Conservation (phyloP, 768 basidiomycete genomes). For the Guyanaporus albipodus region DNA sequence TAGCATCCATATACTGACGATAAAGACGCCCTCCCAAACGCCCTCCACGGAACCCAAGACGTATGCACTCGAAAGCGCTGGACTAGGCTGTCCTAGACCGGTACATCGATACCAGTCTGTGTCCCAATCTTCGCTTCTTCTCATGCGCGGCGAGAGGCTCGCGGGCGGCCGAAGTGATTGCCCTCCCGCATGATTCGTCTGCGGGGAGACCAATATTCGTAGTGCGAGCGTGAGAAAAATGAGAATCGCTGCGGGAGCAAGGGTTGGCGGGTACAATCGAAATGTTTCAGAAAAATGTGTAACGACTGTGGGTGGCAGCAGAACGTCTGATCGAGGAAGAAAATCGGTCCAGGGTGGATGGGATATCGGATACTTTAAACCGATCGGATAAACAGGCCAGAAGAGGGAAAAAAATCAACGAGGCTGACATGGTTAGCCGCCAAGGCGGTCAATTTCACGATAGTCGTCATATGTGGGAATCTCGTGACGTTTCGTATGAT, state of each 20-base stretch:
- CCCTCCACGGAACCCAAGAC: conserved; percentile 69
- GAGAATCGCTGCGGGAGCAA: conserved; percentile 70
- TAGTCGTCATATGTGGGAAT: conserved; percentile 44
- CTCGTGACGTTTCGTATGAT: conserved; percentile 38
- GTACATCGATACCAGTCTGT: conserved; percentile 64
- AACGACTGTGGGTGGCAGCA: conserved; percentile 19
- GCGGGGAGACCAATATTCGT: conserved; percentile 11
- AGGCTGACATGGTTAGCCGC: conserved; percentile 58
- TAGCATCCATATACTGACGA: conserved; percentile 41
- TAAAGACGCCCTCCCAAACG: conserved; percentile 77
- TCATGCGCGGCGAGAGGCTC: conserved; percentile 9
- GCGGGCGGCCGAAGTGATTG: conserved; percentile 14
- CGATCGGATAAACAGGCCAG: conserved; percentile 2
- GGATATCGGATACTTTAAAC: conserved; percentile 57
- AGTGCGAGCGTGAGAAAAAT: conserved; percentile 56
- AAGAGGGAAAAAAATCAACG: conserved; percentile 7
- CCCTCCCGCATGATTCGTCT: neutral
- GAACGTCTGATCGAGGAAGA: conserved; percentile 31
- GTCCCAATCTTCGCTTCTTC: conserved; percentile 56
- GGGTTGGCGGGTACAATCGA: conserved; percentile 52
- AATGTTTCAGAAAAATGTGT: conserved; percentile 45
- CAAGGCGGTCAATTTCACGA: conserved; percentile 60
- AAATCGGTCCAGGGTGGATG: conserved; percentile 58
- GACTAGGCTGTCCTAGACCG: conserved; percentile 31
- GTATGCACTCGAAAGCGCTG: conserved; percentile 45